Evolutionary conservation across 306 rosid species (phyloP).

Genomic region (Abrus pulchellus): DNA sequence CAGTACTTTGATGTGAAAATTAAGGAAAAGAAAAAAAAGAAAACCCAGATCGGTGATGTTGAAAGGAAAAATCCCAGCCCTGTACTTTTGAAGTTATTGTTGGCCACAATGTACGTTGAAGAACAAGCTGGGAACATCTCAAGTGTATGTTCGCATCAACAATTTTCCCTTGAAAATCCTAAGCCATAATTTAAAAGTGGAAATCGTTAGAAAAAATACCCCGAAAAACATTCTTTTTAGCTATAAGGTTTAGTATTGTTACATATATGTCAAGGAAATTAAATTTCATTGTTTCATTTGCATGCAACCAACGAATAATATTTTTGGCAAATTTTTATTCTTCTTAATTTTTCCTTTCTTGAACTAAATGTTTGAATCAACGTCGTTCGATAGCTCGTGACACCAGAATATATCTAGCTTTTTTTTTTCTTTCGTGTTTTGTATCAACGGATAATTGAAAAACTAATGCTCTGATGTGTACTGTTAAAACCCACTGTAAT

Average conservation of each 20-base stretch:
- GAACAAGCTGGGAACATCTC: conserved; percentile 24
- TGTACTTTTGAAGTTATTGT: conserved; percentile 9
- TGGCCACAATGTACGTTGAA: conserved; percentile 15
- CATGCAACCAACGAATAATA: conserved; percentile 14
- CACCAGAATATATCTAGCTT: not conserved
- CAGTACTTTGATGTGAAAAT: not conserved
- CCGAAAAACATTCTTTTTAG: not conserved
- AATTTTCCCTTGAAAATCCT: not conserved
- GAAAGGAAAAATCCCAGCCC: not conserved
- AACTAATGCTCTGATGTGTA: too few relatives aligned
- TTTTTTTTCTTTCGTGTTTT: not conserved
- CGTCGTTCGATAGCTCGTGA: not conserved
- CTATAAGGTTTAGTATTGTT: not conserved
- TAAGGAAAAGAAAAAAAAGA: not conserved
- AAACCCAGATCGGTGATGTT: not conserved
- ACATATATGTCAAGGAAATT: not conserved
- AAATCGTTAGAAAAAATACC: not conserved
- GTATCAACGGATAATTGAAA: not conserved
- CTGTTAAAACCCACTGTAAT: too few relatives aligned
- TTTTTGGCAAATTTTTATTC: not conserved
- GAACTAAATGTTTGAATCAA: not conserved
- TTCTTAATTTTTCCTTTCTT: not conserved
- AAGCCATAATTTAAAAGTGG: not conserved
- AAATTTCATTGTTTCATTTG: conserved; percentile 3
- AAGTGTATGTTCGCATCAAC: not conserved